These are phyloP conservation scores for Thelonectria olida DNA, from an alignment of 2,329 filamentous ascomycete genomes.

Conservation along the genomic window DNA sequence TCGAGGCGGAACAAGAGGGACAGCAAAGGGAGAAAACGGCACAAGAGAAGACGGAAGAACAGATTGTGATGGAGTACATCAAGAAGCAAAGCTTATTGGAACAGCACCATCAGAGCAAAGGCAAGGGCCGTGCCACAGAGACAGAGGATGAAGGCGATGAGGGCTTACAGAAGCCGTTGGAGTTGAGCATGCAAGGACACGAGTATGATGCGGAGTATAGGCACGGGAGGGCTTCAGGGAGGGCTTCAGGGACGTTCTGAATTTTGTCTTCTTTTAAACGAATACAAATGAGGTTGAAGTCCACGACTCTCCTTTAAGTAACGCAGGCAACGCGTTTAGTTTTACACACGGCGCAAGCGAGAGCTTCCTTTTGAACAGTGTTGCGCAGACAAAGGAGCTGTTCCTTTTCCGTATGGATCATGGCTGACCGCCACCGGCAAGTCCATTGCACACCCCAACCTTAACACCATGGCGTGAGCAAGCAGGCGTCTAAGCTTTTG, in stretches of 20 bases:
- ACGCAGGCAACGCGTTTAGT: too few relatives aligned
- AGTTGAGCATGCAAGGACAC: background rate
- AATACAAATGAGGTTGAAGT: too few relatives aligned
- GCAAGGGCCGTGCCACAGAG: conserved; percentile 19
- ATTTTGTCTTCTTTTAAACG: background rate
- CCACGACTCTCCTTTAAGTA: too few relatives aligned
- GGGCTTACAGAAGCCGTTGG: conserved; percentile 48
- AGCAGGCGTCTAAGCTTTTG: too few relatives aligned
- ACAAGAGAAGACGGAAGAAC: conserved; percentile 64
- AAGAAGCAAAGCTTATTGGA: conserved; percentile 77
- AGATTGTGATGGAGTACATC: conserved; percentile 76
- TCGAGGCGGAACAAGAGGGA: conserved; percentile 48
- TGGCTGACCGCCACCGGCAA: too few relatives aligned
- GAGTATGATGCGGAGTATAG: background rate
- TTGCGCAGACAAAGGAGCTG: too few relatives aligned
- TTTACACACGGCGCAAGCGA: too few relatives aligned
- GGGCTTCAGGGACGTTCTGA: background rate
- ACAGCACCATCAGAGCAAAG: conserved; percentile 44
- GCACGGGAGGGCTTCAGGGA: background rate
- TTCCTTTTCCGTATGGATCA: too few relatives aligned
- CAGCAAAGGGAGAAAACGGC: conserved; percentile 44
- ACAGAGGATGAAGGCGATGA: conserved; percentile 8
- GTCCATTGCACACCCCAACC: too few relatives aligned
- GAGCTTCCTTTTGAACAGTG: too few relatives aligned
- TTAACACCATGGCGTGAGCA: too few relatives aligned